Conservation (phyloP, 257 asterid genomes). For the Striga asiatica region DNA sequence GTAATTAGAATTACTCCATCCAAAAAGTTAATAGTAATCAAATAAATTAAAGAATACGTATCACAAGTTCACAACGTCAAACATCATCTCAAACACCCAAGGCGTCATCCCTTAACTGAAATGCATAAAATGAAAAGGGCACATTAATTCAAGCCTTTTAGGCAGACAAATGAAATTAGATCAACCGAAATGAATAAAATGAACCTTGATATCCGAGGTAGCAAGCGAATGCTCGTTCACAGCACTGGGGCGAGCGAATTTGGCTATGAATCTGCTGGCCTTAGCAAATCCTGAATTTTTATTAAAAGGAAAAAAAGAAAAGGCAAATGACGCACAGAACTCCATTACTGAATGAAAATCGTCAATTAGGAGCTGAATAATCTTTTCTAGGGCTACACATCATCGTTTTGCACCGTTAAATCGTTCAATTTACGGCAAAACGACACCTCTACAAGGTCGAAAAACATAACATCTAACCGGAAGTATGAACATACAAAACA, state of each 20-base stretch:
- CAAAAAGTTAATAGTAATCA: no score
- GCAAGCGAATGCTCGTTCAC: constrained; percentile 14
- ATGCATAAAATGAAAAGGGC: no score
- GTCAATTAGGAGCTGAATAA: neutral
- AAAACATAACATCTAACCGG: neutral
- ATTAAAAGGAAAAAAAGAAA: neutral
- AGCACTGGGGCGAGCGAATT: constrained; percentile 20
- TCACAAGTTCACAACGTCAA: no score
- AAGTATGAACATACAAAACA: neutral
- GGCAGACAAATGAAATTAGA: neutral
- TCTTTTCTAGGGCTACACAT: neutral
- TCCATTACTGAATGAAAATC: neutral
- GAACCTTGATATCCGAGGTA: constrained; percentile 26
- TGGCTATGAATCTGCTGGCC: constrained; percentile 17
- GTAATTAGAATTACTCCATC: no score
- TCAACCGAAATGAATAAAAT: neutral
- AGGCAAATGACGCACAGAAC: neutral
- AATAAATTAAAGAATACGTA: no score
- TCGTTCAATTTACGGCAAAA: neutral
- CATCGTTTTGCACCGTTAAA: neutral
- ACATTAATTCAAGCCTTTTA: no score
- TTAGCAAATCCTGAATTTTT: constrained; percentile 22
- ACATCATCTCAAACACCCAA: no score
- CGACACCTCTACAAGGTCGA: neutral
- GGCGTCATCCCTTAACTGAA: no score